These are phyloP conservation scores for Rhododendron vialii DNA, from an alignment of 148 eudicot species.

Conservation along the genomic window DNA sequence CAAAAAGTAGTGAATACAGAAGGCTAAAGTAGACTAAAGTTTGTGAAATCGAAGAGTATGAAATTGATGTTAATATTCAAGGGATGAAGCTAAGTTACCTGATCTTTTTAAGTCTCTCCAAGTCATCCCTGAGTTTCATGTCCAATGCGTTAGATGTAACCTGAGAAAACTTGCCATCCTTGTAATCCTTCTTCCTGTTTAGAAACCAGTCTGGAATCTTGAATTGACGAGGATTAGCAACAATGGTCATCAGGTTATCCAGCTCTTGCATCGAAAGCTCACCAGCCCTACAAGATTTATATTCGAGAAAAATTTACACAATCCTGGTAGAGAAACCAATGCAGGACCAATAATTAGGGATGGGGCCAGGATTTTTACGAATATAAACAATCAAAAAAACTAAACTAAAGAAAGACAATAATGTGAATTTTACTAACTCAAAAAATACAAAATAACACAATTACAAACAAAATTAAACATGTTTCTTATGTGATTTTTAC, in stretches of 20 bases:
- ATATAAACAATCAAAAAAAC: too few relatives aligned
- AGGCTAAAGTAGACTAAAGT: background rate
- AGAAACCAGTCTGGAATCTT: constrained; percentile 89
- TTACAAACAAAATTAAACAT: too few relatives aligned
- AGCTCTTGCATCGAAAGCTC: constrained; percentile 66
- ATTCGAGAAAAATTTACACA: background rate
- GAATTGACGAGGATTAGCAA: constrained; percentile 81
- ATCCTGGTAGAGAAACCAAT: background rate
- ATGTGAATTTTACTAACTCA: too few relatives aligned
- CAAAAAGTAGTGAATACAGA: background rate
- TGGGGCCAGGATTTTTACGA: too few relatives aligned
- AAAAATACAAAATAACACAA: too few relatives aligned
- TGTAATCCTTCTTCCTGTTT: constrained; percentile 93
- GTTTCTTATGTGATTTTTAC: too few relatives aligned
- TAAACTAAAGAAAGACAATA: too few relatives aligned
- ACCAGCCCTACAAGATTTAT: constrained; percentile 60
- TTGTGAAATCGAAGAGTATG: background rate
- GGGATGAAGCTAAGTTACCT: constrained; percentile 31
- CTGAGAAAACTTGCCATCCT: constrained; percentile 85
- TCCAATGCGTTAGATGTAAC: constrained; percentile 82
- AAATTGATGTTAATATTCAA: background rate
- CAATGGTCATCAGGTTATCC: constrained; percentile 73
- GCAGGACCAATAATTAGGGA: background rate
- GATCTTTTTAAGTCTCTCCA: constrained; percentile 89
- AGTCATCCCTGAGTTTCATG: constrained; percentile 92